Percentiles rank a stretch among this genome's conserved stretches.
Conservation (phyloP, 306 rosid genomes). For the Rosa multiflora region DNA sequence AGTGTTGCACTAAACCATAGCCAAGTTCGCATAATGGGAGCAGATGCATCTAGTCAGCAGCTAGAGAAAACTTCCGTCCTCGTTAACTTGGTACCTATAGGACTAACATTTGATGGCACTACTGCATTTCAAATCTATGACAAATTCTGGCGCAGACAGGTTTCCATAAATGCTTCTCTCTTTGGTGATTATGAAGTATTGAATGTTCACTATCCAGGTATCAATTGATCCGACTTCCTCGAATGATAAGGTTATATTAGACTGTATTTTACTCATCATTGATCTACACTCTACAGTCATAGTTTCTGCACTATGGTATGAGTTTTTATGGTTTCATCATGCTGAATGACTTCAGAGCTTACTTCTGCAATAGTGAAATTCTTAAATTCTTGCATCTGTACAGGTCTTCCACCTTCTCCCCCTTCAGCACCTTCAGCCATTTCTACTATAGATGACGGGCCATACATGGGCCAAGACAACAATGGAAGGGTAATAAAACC, state of each 20-base stretch:
- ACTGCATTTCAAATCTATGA: constrained; percentile 58
- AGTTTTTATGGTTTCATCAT: neutral
- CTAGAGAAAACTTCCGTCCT: constrained; percentile 70
- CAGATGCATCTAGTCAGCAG: constrained; percentile 77
- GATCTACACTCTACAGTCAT: constrained; percentile 2
- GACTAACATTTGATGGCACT: constrained; percentile 56
- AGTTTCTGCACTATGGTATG: neutral
- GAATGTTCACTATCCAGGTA: constrained; percentile 85
- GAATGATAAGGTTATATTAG: neutral
- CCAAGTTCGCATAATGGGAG: constrained; percentile 95
- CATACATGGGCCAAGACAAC: constrained; percentile 44
- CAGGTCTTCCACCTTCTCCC: constrained; percentile 99
- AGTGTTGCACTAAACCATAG: constrained; percentile 60
- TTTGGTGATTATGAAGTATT: constrained; percentile 80
- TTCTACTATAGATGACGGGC: constrained; percentile 58
- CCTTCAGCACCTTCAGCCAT: constrained; percentile 57
- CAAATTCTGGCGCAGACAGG: constrained; percentile 70
- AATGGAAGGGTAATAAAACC: constrained; percentile 71
- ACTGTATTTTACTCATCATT: neutral
- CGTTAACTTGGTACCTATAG: constrained; percentile 75
- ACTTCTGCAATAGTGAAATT: constrained; percentile 18
- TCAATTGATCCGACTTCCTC: constrained; percentile 17
- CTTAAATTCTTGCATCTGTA: constrained; percentile 22
- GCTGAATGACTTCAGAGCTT: constrained; percentile 15
- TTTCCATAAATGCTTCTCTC: constrained; percentile 53